Percentiles rank a stretch among this genome's conserved stretches.
phyloP scores from a whole-genome alignment of 2,329 filamentous ascomycete genomes.

The Calonectria hongkongensis region DNA sequence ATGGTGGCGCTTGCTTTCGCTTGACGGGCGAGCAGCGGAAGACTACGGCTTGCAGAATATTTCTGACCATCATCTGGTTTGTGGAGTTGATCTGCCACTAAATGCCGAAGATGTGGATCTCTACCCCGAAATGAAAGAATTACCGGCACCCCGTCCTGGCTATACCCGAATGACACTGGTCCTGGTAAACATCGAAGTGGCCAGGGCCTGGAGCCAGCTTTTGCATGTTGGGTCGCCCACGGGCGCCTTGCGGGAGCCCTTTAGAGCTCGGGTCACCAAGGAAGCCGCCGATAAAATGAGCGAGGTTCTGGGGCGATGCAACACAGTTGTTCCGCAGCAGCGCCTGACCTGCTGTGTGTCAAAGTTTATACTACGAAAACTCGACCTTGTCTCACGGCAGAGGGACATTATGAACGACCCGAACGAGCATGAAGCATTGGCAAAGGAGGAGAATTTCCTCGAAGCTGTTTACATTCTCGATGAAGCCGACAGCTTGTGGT shows the following conservation, averaged over 20 bases:
- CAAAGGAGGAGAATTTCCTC: conserved; percentile 58
- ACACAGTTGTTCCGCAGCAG: conserved; percentile 70
- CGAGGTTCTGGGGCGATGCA: conserved; percentile 61
- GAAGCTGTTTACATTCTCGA: conserved; percentile 61
- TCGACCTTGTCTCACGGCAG: conserved; percentile 71
- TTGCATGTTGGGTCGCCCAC: conserved; percentile 46
- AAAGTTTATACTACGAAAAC: conserved; percentile 58
- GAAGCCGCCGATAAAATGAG: conserved; percentile 60
- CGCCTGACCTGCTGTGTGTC: conserved; percentile 55
- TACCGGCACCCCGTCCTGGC: conserved; percentile 67
- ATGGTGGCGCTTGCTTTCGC: conserved; percentile 72
- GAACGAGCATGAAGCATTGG: conserved; percentile 44
- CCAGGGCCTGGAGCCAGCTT: conserved; percentile 53
- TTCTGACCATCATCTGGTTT: conserved; percentile 8
- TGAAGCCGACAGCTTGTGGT: conserved; percentile 52
- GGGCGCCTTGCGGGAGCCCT: conserved; percentile 50
- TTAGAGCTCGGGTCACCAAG: conserved; percentile 64
- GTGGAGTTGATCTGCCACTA: conserved; percentile 70
- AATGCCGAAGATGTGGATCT: conserved; percentile 73
- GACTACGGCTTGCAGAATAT: conserved; percentile 69
- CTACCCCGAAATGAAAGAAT: conserved; percentile 67
- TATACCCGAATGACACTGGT: conserved; percentile 76
- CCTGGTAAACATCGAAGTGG: conserved; percentile 71
- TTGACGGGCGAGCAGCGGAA: conserved; percentile 71
- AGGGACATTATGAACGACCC: conserved; percentile 56